Percentiles rank a stretch among this genome's conserved stretches.
Conservation (phyloP, 2,329 filamentous ascomycete species). For the Dactylellina leptospora region DNA sequence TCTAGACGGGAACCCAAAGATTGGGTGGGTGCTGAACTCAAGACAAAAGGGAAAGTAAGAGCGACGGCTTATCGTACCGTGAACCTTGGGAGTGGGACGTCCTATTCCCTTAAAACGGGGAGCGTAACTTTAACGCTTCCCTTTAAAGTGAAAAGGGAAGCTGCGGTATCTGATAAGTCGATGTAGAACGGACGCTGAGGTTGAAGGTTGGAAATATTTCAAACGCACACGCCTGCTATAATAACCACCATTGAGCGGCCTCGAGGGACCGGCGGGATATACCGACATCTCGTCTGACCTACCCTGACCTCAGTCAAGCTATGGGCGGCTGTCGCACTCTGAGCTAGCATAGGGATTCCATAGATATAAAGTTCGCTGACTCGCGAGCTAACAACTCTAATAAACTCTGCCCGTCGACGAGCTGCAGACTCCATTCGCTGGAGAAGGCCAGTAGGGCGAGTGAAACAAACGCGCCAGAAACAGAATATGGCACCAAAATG, state of each 20-base stretch:
- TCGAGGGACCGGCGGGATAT: too few species aligned
- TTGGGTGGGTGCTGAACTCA: not conserved
- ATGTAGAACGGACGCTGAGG: conserved; percentile 3
- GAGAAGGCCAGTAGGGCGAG: conserved; percentile 24
- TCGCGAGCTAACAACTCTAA: conserved; percentile 27
- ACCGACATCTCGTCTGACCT: conserved; percentile 49
- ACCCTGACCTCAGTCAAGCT: conserved; percentile 31
- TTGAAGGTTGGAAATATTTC: too few species aligned
- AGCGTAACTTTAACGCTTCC: conserved; percentile 22
- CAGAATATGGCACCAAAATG: conserved; percentile 29
- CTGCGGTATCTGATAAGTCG: conserved; percentile 20
- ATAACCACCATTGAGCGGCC: too few species aligned
- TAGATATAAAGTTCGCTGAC: conserved; percentile 50
- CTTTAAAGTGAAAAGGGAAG: conserved; percentile 3
- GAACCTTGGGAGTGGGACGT: conserved; percentile 53
- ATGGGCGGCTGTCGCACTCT: conserved; percentile 35
- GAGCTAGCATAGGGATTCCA: conserved; percentile 13
- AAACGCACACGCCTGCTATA: too few species aligned
- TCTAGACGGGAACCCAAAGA: too few species aligned
- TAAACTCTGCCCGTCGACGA: conserved; percentile 29
- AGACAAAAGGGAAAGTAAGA: conserved; percentile 42
- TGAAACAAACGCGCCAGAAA: conserved; percentile 52
- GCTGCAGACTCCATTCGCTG: not conserved
- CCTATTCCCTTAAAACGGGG: conserved; percentile 21
- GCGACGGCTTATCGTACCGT: conserved; percentile 50